Base-by-base conservation (phyloP, 306 rosid species). In the Cucurbita argyrosperma region DNA sequence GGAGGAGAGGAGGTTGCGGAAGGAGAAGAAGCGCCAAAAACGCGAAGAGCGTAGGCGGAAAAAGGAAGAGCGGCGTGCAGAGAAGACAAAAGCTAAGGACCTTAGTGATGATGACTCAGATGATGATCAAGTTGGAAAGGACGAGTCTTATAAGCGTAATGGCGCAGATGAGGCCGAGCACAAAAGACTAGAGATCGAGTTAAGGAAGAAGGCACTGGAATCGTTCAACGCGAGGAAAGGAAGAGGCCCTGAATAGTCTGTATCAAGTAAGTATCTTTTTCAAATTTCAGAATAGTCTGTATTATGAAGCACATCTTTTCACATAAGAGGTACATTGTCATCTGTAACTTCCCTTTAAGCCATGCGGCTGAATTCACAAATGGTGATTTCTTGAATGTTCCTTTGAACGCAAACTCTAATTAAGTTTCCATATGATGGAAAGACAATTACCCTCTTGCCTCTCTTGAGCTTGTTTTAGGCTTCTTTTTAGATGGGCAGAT, bases 201-300 rank as follows among this genome's bases (percentile, higher is more conserved):
- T 95, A 14, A 88, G 99, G 73, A 90, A 89, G 63, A 91, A 91
- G 96, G 99, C 99, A 76, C 91, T 95, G 5, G 96, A 95, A 81
- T 80, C 96, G n/a, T 82, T 87, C 73, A 84, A 82, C 53, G 88
- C 90, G 6, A 87, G 83, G 79, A 84, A 79, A 81, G 88, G 83
- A 77, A 76, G 55, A 61, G 79, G 81, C 80, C 75, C 54, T 84
- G 81, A 82, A 38, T 12, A 21, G 43, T 68, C 47, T 51, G 74
- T 61, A 13, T 66, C 21, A 10, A 15, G 54, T 4, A 80, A 53
- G 59, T 14, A 76, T 47, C 75, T 38, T 78, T 78, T 71, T 75
- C 50, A 66, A 50, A 69, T 49, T 66, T 26, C 67, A 77, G 82
- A 84, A 67, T 79, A 67, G 67, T 79, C 63, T 80, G 77, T 72